Percentiles rank a stretch among this genome's conserved stretches.
phyloP scores from a whole-genome alignment of 2,329 filamentous ascomycete genomes.

The Ophiostoma tasmaniense region DNA sequence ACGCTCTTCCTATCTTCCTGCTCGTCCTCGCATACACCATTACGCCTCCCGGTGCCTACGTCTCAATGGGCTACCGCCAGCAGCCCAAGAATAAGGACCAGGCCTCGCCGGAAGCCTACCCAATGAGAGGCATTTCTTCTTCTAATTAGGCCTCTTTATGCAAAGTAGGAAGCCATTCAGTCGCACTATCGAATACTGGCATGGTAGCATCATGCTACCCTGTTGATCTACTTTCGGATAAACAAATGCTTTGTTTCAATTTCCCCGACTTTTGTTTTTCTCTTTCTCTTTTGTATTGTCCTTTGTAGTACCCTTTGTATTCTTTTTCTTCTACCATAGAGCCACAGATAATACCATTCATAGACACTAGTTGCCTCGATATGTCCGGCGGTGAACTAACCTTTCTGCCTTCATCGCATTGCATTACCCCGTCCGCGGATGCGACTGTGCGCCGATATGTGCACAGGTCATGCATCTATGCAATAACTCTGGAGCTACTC shows the following conservation, averaged over 20 bases:
- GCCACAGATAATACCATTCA: background rate
- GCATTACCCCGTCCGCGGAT: background rate
- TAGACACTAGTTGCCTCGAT: background rate
- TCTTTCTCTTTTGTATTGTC: no score
- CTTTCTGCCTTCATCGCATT: background rate
- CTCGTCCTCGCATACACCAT: conserved; percentile 25
- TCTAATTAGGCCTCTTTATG: background rate
- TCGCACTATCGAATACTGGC: no score
- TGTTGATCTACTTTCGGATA: background rate
- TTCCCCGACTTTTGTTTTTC: background rate
- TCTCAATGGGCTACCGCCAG: conserved; percentile 28
- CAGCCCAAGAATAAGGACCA: conserved; percentile 16
- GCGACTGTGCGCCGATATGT: background rate
- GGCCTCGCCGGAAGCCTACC: background rate
- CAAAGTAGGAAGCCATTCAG: no score
- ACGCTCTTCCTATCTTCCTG: conserved; percentile 27
- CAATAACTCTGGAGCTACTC: no score
- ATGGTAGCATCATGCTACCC: background rate
- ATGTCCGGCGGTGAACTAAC: background rate
- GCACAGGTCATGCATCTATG: background rate
- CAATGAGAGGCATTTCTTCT: conserved; percentile 4
- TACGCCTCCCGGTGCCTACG: conserved; percentile 27
- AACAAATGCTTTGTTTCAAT: background rate
- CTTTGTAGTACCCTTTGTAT: background rate
- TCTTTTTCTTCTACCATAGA: background rate